phyloP scores from a whole-genome alignment of 345 rosid genomes.

The Sonneratia caseolaris region DNA sequence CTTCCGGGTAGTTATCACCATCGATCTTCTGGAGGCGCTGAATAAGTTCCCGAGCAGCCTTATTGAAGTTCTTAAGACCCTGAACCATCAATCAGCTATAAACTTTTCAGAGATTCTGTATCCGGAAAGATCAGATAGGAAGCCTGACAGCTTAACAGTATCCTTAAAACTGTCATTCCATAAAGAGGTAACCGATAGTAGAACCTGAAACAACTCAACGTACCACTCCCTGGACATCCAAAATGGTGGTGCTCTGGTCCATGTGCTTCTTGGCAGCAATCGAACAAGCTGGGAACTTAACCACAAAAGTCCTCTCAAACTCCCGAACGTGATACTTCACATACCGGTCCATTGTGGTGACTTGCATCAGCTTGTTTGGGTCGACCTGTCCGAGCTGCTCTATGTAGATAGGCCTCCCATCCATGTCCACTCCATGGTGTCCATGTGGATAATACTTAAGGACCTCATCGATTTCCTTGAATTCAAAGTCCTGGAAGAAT shows the following conservation, averaged over 20 bases:
- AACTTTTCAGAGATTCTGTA: not conserved
- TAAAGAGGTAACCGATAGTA: not conserved
- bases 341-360: slow-evolving; percentile 67
- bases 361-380: slow-evolving; percentile 69
- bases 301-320: slow-evolving; percentile 68
- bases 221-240: slow-evolving; percentile 97
- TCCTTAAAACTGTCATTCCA: not conserved
- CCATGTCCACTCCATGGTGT: slow-evolving; percentile 88
- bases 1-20: slow-evolving; percentile 88
- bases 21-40: slow-evolving; percentile 67
- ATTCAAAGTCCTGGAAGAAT: slow-evolving; percentile 57
- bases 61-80: slow-evolving; percentile 88
- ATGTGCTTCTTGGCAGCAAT: slow-evolving; percentile 64
- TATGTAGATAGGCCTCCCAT: slow-evolving; percentile 72
- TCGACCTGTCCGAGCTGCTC: slow-evolving; percentile 81
- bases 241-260: slow-evolving; percentile 85
- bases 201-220: slow-evolving; percentile 10
- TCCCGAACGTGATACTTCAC: slow-evolving; percentile 77
- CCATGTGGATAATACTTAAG: slow-evolving; percentile 80
- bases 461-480: slow-evolving; percentile 61
- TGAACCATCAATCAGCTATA: slow-evolving; percentile 13
- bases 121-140: not conserved
- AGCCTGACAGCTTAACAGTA: not conserved
- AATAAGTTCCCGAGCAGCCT: slow-evolving; percentile 73
- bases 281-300: slow-evolving; percentile 75